phyloP scores from a whole-genome alignment of 768 basidiomycete species.

The Peribolospora kevripleyi region DNA sequence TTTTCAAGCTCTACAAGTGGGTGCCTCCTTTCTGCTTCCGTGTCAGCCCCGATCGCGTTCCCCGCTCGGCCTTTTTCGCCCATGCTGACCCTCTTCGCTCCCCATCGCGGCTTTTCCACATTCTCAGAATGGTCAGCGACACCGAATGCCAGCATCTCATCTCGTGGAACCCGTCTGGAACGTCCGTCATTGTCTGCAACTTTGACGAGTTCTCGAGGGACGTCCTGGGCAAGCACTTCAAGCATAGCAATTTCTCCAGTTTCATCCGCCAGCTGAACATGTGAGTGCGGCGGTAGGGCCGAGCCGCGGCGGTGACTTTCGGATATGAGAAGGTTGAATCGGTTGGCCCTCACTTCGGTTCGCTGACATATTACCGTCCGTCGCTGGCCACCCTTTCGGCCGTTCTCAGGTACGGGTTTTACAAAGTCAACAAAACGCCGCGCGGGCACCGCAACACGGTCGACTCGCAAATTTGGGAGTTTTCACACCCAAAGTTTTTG shows the following conservation, averaged over 20 bases:
- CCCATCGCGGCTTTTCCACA: neutral
- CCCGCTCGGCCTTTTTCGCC: slow-evolving; percentile 30
- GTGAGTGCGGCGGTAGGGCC: slow-evolving; percentile 26
- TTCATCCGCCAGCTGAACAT: slow-evolving; percentile 90
- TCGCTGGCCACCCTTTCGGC: neutral
- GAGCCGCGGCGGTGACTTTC: neutral
- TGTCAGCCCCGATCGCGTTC: neutral
- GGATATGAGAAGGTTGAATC: neutral
- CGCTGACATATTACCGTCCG: neutral
- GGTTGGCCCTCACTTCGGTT: neutral
- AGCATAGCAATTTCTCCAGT: slow-evolving; percentile 64
- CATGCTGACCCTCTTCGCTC: slow-evolving; percentile 4
- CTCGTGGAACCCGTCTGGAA: slow-evolving; percentile 55
- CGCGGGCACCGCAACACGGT: slow-evolving; percentile 58
- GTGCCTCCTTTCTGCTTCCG: slow-evolving; percentile 1
- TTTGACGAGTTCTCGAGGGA: slow-evolving; percentile 65
- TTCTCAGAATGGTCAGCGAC: slow-evolving; percentile 57
- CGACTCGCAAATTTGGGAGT: slow-evolving; percentile 67
- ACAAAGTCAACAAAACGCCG: slow-evolving; percentile 31
- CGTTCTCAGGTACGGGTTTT: no score
- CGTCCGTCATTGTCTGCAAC: slow-evolving; percentile 64
- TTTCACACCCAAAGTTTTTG: slow-evolving; percentile 65
- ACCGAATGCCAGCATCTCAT: slow-evolving; percentile 56
- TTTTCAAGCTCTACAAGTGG: slow-evolving; percentile 47
- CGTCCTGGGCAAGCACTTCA: slow-evolving; percentile 66